A percentile compares a stretch with the other conserved stretches of the same genome.
Evolutionary conservation across 164 flowering plant genomes (phyloP).

Genomic region (Tetrastigma voinierianum): DNA sequence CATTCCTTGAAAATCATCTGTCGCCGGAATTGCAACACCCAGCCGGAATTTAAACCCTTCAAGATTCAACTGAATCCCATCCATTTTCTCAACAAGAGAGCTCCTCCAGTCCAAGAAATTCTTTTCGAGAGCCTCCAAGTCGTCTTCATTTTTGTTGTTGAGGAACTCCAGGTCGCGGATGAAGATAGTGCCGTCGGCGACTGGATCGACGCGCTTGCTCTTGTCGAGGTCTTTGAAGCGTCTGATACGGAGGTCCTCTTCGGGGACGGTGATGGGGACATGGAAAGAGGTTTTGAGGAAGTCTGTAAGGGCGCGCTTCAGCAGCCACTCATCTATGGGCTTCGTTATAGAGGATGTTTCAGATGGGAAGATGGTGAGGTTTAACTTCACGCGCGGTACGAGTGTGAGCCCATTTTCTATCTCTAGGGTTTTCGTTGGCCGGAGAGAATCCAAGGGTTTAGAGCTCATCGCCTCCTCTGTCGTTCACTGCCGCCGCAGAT

Average conservation of each 20-base stretch:
- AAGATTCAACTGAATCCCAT: conserved; percentile 78
- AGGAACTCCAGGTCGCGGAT: conserved; percentile 73
- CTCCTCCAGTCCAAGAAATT: conserved; percentile 70
- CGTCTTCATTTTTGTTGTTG: conserved; percentile 12
- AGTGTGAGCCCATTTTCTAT: conserved; percentile 64
- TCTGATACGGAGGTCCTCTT: conserved; percentile 54
- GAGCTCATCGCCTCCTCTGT: too few species aligned
- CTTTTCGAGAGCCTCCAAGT: conserved; percentile 40
- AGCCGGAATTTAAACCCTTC: conserved; percentile 66
- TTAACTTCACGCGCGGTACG: conserved; percentile 64
- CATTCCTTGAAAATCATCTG: conserved; percentile 71
- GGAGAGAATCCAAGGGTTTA: conserved; percentile 30
- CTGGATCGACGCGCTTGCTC: conserved; percentile 83
- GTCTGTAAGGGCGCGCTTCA: conserved; percentile 63
- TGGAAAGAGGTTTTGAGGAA: conserved; percentile 56
- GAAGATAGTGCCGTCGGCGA: conserved; percentile 61
- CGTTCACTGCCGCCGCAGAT: too few species aligned
- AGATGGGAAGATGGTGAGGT: conserved; percentile 57
- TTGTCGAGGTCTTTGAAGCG: conserved; percentile 66
- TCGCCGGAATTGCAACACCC: conserved; percentile 45
- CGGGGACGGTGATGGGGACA: conserved; percentile 42
- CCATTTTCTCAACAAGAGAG: conserved; percentile 49
- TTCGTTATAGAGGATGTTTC: conserved; percentile 46
- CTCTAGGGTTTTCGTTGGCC: conserved; percentile 64
- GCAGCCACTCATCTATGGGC: conserved; percentile 81